Evolutionary conservation across 768 basidiomycete species (phyloP).

Genomic region (Tylopilus sp.): DNA sequence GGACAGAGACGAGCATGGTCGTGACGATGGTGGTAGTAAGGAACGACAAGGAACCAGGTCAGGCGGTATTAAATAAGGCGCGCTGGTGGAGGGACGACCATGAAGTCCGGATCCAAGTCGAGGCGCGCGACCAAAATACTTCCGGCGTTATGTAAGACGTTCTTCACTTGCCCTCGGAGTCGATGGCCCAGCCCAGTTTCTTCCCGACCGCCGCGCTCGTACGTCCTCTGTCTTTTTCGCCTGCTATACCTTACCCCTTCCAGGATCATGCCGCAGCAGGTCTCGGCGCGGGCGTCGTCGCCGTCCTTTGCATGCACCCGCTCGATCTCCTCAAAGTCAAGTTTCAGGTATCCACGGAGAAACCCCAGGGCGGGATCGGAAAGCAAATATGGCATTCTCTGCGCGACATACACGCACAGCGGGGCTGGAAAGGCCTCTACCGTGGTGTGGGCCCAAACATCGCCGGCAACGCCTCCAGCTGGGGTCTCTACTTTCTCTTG

Average conservation of each 20-base stretch:
- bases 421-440: conserved; percentile 86
- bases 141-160: conserved; percentile 14
- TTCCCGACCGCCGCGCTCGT: conserved; percentile 39
- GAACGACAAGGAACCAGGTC: not conserved
- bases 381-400: conserved; percentile 76
- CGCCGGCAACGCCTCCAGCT: conserved; percentile 92
- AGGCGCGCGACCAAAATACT: not conserved
- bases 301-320: conserved; percentile 95
- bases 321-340: conserved; percentile 94
- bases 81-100: not conserved
- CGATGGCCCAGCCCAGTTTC: conserved; percentile 39
- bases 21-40: not conserved
- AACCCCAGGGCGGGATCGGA: conserved; percentile 57
- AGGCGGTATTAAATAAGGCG: not conserved
- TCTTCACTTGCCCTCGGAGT: not conserved
- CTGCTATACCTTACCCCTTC: not conserved
- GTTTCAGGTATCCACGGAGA: conserved; percentile 80
- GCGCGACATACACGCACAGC: conserved; percentile 62
- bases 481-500: conserved; percentile 99
- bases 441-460: conserved; percentile 88
- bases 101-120: no score
- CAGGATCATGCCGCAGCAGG: conserved; percentile 97
- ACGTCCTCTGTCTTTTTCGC: not conserved
- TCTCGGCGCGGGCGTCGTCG: conserved; percentile 87
- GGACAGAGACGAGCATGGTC: conserved; percentile 14